These are phyloP conservation scores for Exophiala calicioides DNA, from an alignment of 2,329 filamentous ascomycete genomes.

Conservation along the genomic window DNA sequence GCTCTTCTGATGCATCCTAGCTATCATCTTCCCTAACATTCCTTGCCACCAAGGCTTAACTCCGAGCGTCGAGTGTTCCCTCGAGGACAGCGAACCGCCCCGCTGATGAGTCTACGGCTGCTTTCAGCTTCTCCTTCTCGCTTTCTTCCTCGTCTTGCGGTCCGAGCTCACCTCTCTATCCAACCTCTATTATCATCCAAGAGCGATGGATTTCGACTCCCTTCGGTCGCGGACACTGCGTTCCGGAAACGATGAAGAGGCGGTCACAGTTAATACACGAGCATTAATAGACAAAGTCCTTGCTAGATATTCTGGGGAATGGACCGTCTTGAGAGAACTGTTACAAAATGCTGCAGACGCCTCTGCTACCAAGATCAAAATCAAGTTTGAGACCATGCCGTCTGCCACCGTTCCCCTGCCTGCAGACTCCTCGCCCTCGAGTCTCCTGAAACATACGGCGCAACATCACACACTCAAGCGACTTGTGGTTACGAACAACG, in stretches of 20 bases:
- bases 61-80: neutral
- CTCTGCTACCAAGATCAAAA: slow-evolving; percentile 81
- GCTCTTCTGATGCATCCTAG: neutral
- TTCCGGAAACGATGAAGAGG: slow-evolving; percentile 87
- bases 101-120: neutral
- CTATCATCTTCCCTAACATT: slow-evolving; percentile 6
- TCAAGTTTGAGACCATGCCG: slow-evolving; percentile 88
- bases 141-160: neutral
- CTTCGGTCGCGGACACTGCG: slow-evolving; percentile 84
- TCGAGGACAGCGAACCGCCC: neutral
- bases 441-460: slow-evolving; percentile 78
- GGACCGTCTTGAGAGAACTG: slow-evolving; percentile 82
- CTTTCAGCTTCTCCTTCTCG: neutral
- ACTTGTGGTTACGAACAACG: slow-evolving; percentile 90
- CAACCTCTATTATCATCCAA: neutral
- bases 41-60: slow-evolving; percentile 11
- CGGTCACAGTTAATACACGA: slow-evolving; percentile 95
- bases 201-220: slow-evolving; percentile 54
- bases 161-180: neutral
- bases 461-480: slow-evolving; percentile 82
- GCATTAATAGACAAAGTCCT: slow-evolving; percentile 97
- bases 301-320: slow-evolving; percentile 94
- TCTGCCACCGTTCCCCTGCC: slow-evolving; percentile 75
- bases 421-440: slow-evolving; percentile 64
- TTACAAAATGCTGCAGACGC: slow-evolving; percentile 99